These are phyloP conservation scores for Poa pratensis DNA, from an alignment of 176 grass and related monocot genomes.

Conservation along the genomic window DNA sequence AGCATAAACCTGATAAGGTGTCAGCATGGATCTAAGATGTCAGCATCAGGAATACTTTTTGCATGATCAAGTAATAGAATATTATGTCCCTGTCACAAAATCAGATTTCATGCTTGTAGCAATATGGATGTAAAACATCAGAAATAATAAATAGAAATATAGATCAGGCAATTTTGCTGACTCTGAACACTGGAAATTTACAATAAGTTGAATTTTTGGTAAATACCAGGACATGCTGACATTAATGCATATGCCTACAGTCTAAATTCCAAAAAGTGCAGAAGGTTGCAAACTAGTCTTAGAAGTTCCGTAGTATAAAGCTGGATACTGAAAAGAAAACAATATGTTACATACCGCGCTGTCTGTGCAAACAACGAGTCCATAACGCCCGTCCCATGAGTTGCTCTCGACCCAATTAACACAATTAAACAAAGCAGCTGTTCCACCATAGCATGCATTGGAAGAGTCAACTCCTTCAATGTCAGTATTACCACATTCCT, in stretches of 20 bases:
- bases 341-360: slow-evolving; percentile 54
- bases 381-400: slow-evolving; percentile 82
- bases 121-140: slow-evolving; percentile 24
- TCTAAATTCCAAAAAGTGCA: background rate
- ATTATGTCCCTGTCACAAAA: background rate
- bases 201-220: background rate
- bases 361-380: slow-evolving; percentile 82
- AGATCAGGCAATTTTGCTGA: slow-evolving; percentile 10
- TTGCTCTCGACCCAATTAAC: slow-evolving; percentile 85
- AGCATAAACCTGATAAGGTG: slow-evolving; percentile 67
- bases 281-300: background rate
- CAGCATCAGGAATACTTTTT: slow-evolving; percentile 5
- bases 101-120: background rate
- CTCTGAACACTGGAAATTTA: background rate
- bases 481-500: slow-evolving; percentile 81
- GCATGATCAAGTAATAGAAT: background rate
- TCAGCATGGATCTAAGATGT: slow-evolving; percentile 11
- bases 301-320: background rate
- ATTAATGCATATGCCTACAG: background rate
- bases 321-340: background rate
- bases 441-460: slow-evolving; percentile 88
- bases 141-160: background rate
- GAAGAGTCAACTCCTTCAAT: slow-evolving; percentile 86
- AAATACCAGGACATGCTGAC: background rate
- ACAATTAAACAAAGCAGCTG: slow-evolving; percentile 81